Conservation (phyloP, 1,139 yeast genomes). For the Kluyveromyces marxianus region DNA sequence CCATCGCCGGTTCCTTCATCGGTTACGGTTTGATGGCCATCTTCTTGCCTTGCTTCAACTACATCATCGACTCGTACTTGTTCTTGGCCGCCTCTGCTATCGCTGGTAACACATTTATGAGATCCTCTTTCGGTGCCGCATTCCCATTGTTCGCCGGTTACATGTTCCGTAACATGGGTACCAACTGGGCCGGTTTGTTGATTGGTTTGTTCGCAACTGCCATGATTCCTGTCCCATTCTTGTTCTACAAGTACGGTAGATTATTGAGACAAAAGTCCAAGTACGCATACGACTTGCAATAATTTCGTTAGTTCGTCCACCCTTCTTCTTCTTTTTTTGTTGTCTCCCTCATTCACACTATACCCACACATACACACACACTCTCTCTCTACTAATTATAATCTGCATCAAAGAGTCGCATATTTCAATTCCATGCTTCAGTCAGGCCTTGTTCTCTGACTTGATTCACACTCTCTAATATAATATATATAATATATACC, state of each 20-base stretch:
- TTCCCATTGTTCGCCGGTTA: conserved; percentile 75
- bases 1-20: conserved; percentile 59
- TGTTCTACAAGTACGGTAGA: conserved; percentile 52
- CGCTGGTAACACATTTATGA: conserved; percentile 76
- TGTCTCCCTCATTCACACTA: background rate
- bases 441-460: too few species aligned
- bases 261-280: conserved; percentile 49
- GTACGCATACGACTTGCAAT: conserved; percentile 40
- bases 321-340: background rate
- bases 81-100: conserved; percentile 82
- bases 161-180: conserved; percentile 69
- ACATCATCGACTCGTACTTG: conserved; percentile 73
- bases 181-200: conserved; percentile 77
- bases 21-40: conserved; percentile 73
- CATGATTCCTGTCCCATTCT: conserved; percentile 61
- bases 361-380: too few species aligned
- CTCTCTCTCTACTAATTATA: too few species aligned
- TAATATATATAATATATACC: too few species aligned
- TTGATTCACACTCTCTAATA: too few species aligned
- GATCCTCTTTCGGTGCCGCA: conserved; percentile 59
- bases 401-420: too few species aligned
- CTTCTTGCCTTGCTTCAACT: conserved; percentile 71
- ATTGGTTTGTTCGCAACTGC: conserved; percentile 59
- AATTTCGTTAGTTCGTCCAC: background rate
- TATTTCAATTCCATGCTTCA: too few species aligned